phyloP scores from a whole-genome alignment of 2,329 filamentous ascomycete species.

The Ophiocordyceps camponoti-leonardi region DNA sequence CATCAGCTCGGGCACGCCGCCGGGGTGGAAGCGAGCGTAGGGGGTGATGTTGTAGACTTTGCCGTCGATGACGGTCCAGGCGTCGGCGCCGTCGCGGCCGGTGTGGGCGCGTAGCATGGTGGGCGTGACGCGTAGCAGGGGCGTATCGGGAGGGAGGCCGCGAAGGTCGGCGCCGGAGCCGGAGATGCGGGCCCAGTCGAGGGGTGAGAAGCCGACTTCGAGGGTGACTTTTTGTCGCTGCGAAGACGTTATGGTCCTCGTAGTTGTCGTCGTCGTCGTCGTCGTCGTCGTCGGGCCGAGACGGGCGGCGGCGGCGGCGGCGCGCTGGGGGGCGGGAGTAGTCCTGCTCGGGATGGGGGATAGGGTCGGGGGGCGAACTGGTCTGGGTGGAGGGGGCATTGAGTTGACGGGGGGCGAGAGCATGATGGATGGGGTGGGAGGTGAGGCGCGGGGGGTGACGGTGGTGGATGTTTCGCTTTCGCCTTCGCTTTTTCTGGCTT shows the following conservation, averaged over 20 bases:
- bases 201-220: constrained; percentile 10
- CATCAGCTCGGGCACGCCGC: constrained; percentile 59
- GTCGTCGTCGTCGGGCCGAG: not conserved
- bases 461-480: no score
- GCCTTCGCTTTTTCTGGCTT: no score
- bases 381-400: no score
- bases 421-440: no score
- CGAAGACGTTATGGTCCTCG: not conserved
- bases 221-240: not conserved
- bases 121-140: constrained; percentile 62
- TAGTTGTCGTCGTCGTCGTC: not conserved
- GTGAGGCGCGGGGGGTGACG: no score
- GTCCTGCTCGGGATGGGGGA: not conserved
- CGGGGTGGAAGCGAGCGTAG: constrained; percentile 81
- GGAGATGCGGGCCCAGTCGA: constrained; percentile 83
- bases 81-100: constrained; percentile 68
- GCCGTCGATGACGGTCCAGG: constrained; percentile 80
- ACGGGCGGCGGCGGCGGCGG: no score
- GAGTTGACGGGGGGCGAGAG: no score
- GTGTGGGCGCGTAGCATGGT: constrained; percentile 62
- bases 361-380: not conserved
- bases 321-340: not conserved
- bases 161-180: constrained; percentile 49
- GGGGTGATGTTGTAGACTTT: constrained; percentile 90
- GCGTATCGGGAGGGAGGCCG: constrained; percentile 31